These are phyloP conservation scores for Xylaria cubensis DNA, from an alignment of 495 filamentous ascomycete genomes.

Conservation along the genomic window DNA sequence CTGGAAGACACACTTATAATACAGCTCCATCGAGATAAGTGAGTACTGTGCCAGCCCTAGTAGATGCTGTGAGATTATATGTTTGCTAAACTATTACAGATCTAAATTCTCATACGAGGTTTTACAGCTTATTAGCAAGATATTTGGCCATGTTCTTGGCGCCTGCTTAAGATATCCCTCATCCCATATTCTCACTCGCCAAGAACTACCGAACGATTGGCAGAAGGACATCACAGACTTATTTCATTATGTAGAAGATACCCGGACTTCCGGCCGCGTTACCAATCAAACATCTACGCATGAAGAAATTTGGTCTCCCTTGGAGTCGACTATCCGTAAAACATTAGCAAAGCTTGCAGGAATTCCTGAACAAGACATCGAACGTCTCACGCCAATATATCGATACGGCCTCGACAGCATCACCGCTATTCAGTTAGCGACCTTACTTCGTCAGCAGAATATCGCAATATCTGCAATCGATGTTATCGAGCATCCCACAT, in stretches of 20 bases:
- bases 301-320: conserved; percentile 54
- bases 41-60: conserved; percentile 28
- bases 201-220: conserved; percentile 28
- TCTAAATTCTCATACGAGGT: conserved; percentile 50
- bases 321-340: conserved; percentile 58
- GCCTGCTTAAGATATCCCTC: conserved; percentile 41
- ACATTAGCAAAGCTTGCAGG: conserved; percentile 64
- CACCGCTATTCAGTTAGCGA: conserved; percentile 78
- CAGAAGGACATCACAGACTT: conserved; percentile 28
- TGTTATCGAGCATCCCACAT: conserved; percentile 68
- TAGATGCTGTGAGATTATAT: not conserved
- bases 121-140: conserved; percentile 49
- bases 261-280: not conserved
- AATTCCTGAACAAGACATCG: conserved; percentile 59
- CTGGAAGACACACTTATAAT: conserved; percentile 52
- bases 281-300: not conserved
- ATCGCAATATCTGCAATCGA: conserved; percentile 67
- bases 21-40: conserved; percentile 53
- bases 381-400: conserved; percentile 71
- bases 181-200: conserved; percentile 33
- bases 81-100: conserved; percentile 35
- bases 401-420: conserved; percentile 89
- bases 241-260: conserved; percentile 4
- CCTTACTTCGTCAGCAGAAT: conserved; percentile 63
- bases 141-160: conserved; percentile 56